These are phyloP conservation scores for Solanum lycopersicoides DNA, from an alignment of 257 asterid genomes.

Conservation along the genomic window DNA sequence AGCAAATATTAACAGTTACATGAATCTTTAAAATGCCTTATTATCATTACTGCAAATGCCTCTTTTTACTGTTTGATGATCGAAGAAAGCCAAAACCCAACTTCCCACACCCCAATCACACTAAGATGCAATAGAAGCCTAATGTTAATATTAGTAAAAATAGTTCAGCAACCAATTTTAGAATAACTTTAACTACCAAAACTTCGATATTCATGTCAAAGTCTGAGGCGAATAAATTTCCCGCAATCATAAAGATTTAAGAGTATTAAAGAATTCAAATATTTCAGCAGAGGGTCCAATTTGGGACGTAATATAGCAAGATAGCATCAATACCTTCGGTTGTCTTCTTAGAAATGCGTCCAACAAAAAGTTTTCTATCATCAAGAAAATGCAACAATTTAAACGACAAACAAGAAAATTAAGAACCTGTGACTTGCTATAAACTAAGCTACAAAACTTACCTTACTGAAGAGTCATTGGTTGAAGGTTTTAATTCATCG, in stretches of 20 bases:
- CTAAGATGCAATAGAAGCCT: background rate
- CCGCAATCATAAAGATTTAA: background rate
- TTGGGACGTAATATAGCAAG: background rate
- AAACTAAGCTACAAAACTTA: constrained; percentile 59
- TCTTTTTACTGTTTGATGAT: background rate
- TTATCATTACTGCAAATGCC: too few species aligned
- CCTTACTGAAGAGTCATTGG: constrained; percentile 80
- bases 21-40: too few species aligned
- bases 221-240: too few species aligned
- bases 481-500: constrained; percentile 42
- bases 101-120: background rate
- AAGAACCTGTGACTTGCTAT: constrained; percentile 7
- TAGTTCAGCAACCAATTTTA: too few species aligned
- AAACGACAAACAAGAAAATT: constrained; percentile 7
- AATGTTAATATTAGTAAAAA: background rate
- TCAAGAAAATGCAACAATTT: background rate
- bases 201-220: too few species aligned
- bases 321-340: constrained; percentile 56
- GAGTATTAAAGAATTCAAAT: background rate
- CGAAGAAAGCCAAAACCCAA: background rate
- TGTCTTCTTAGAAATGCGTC: constrained; percentile 99
- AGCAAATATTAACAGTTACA: too few species aligned
- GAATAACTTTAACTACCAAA: background rate
- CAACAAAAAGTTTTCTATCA: constrained; percentile 91
- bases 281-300: background rate